Conservation (phyloP, 2,329 filamentous ascomycete genomes). For the Lecanicillium sp. region DNA sequence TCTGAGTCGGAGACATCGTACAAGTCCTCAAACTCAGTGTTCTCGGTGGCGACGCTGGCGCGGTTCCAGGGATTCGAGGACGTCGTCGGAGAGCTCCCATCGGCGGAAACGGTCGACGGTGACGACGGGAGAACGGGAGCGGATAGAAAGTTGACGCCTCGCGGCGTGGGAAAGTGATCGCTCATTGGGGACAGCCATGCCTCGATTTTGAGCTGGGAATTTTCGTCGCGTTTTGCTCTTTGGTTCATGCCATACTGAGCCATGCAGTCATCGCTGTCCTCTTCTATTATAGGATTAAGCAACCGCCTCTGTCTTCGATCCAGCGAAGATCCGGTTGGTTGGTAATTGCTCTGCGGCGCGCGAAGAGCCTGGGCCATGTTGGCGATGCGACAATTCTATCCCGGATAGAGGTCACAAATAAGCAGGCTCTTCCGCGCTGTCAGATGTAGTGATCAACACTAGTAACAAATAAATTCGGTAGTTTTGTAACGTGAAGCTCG, state of each 20-base stretch:
- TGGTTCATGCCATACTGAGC: background rate
- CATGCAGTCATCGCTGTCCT: slow-evolving; percentile 34
- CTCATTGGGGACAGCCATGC: slow-evolving; percentile 53
- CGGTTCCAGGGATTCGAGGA: slow-evolving; percentile 57
- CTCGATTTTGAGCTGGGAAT: slow-evolving; percentile 42
- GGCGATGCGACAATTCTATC: slow-evolving; percentile 6
- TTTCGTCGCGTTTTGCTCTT: slow-evolving; percentile 1
- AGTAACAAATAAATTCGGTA: slow-evolving; percentile 9
- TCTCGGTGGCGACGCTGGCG: slow-evolving; percentile 54
- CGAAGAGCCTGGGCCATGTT: slow-evolving; percentile 6
- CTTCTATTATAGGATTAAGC: slow-evolving; percentile 62
- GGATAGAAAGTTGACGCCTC: slow-evolving; percentile 56
- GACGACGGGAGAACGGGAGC: slow-evolving; percentile 56
- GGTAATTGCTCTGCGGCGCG: slow-evolving; percentile 23
- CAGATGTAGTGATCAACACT: slow-evolving; percentile 1
- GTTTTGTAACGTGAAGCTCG: slow-evolving; percentile 14
- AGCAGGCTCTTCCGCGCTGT: slow-evolving; percentile 4
- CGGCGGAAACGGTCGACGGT: slow-evolving; percentile 46
- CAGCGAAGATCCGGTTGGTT: slow-evolving; percentile 45
- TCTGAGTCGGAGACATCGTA: slow-evolving; percentile 85
- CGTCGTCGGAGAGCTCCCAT: slow-evolving; percentile 45
- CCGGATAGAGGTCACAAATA: slow-evolving; percentile 4
- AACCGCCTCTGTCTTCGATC: slow-evolving; percentile 43
- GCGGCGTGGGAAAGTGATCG: slow-evolving; percentile 66
- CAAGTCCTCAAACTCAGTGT: slow-evolving; percentile 75